Conservation (phyloP, 805 yeast species). For the Saturnispora sanitii region DNA sequence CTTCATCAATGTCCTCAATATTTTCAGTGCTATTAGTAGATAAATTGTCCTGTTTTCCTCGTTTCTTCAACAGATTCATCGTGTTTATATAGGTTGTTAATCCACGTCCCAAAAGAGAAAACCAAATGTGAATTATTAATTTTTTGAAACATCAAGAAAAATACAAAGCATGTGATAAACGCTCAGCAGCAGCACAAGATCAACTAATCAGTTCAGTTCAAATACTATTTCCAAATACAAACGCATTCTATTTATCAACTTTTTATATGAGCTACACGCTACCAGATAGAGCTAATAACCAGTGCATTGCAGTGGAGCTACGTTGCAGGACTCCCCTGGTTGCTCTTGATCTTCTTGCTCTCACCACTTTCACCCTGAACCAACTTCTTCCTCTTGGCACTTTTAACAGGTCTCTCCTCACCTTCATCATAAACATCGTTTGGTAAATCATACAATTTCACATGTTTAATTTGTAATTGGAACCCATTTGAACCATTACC, state of each 20-base stretch:
- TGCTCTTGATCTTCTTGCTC: slow-evolving; percentile 14
- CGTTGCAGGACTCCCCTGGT: not conserved
- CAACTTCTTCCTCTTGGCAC: slow-evolving; percentile 34
- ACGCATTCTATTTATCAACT: too few relatives aligned
- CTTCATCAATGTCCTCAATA: slow-evolving; percentile 79
- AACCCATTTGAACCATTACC: slow-evolving; percentile 49
- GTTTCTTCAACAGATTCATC: slow-evolving; percentile 3
- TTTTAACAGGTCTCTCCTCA: slow-evolving; percentile 65
- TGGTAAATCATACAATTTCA: slow-evolving; percentile 73
- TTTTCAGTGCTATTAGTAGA: too few relatives aligned
- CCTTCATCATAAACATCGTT: slow-evolving; percentile 72
- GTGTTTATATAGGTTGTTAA: not conserved
- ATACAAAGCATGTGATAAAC: too few relatives aligned
- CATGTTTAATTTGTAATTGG: slow-evolving; percentile 59
- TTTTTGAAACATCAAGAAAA: too few relatives aligned
- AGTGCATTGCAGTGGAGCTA: too few relatives aligned
- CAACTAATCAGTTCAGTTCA: too few relatives aligned
- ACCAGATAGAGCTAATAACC: too few relatives aligned
- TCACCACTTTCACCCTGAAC: slow-evolving; percentile 28
- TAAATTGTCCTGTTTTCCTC: not conserved
- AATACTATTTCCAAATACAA: too few relatives aligned
- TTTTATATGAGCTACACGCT: too few relatives aligned
- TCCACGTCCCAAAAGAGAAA: not conserved
- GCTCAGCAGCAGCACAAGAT: too few relatives aligned
- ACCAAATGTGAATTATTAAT: too few relatives aligned